These are phyloP conservation scores for Astragalus membranaceus DNA, from an alignment of 306 rosid species.

Conservation along the genomic window DNA sequence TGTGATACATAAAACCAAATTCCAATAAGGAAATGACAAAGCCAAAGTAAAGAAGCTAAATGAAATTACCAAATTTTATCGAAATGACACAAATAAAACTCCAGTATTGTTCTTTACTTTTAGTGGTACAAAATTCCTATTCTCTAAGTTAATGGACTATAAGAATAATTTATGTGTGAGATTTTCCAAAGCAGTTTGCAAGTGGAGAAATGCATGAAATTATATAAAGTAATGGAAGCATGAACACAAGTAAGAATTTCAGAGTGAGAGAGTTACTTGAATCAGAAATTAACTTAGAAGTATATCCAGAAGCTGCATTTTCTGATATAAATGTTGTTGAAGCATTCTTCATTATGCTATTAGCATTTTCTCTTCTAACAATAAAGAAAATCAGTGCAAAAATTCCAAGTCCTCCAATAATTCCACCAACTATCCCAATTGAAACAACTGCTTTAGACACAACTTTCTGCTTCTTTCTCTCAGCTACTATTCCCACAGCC, in stretches of 20 bases:
- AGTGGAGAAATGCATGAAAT: neutral
- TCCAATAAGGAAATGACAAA: neutral
- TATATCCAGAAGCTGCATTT: slow-evolving; percentile 55
- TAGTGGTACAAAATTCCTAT: neutral
- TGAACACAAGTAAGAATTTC: no score
- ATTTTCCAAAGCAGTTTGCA: neutral
- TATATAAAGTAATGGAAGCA: no score
- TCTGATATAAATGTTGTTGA: slow-evolving; percentile 59
- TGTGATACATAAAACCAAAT: neutral
- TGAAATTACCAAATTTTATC: neutral
- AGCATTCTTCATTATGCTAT: slow-evolving; percentile 31
- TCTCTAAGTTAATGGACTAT: neutral
- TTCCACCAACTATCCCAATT: slow-evolving; percentile 39
- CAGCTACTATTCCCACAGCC: slow-evolving; percentile 78
- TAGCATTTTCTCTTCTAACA: slow-evolving; percentile 36
- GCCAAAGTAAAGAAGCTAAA: neutral
- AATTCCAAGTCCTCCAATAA: slow-evolving; percentile 43
- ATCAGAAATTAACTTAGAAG: slow-evolving; percentile 66
- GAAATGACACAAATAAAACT: neutral
- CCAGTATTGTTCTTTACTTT: neutral
- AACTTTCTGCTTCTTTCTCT: slow-evolving; percentile 36
- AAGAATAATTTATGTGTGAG: neutral
- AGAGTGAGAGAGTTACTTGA: slow-evolving; percentile 39
- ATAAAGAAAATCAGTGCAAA: slow-evolving; percentile 36
- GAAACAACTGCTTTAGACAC: slow-evolving; percentile 41